Conservation (phyloP, 768 basidiomycete genomes). For the Kwoniella botswanensis region DNA sequence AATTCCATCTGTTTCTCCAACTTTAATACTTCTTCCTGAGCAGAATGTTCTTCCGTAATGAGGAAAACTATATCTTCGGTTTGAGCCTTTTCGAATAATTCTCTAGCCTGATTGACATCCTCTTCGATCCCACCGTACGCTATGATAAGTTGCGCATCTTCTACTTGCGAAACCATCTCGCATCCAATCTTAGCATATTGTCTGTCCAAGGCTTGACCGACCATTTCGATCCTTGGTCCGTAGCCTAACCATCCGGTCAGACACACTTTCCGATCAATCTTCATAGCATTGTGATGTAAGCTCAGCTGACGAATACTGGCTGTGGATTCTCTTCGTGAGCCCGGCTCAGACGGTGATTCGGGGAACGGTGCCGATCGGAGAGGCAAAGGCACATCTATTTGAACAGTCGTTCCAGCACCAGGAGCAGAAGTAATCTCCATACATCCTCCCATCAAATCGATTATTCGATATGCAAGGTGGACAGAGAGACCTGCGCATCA, state of each 20-base stretch:
- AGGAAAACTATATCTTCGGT: conserved; percentile 49
- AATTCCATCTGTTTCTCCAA: conserved; percentile 18
- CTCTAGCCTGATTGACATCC: conserved; percentile 10
- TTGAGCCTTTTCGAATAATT: conserved; percentile 20
- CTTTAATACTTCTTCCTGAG: conserved; percentile 25
- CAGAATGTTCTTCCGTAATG: conserved; percentile 36
- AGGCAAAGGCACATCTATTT: conserved; percentile 49
- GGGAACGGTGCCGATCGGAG: conserved; percentile 17
- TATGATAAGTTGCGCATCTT: conserved; percentile 49
- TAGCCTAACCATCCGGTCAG: conserved; percentile 39
- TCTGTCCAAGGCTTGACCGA: conserved; percentile 32
- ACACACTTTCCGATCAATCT: conserved; percentile 31
- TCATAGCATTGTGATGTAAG: conserved; percentile 6
- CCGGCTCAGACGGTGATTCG: neutral
- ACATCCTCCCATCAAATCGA: conserved; percentile 52
- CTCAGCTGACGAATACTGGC: conserved; percentile 11
- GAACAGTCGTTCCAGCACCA: conserved; percentile 46
- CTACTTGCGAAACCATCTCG: conserved; percentile 26
- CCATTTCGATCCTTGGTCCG: conserved; percentile 1
- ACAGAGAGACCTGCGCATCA: conserved; percentile 35
- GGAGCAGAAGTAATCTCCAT: conserved; percentile 52
- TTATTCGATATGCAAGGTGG: conserved; percentile 52
- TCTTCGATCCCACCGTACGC: conserved; percentile 42
- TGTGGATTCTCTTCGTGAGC: conserved; percentile 2
- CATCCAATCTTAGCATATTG: conserved; percentile 46